Conservation (phyloP, 2,329 filamentous ascomycete genomes). For the Zymoseptoria tritici region DNA sequence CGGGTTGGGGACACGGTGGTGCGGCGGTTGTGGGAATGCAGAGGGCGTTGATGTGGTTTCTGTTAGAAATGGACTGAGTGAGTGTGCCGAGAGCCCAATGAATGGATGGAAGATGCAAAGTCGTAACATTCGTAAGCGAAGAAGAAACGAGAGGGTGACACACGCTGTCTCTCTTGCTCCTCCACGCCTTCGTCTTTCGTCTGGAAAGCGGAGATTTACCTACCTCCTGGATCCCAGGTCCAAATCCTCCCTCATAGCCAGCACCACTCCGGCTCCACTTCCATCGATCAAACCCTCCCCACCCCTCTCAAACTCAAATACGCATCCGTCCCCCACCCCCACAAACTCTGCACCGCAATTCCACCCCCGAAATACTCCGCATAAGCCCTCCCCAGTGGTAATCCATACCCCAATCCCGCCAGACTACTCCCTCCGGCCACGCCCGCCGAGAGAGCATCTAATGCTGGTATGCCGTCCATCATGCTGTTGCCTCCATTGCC, state of each 20-base stretch:
- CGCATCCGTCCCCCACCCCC: constrained; percentile 78
- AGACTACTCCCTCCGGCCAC: constrained; percentile 68
- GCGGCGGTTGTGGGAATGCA: not conserved
- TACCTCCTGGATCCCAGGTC: too few species aligned
- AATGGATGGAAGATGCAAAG: too few species aligned
- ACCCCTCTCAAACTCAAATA: constrained; percentile 57
- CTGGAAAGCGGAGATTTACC: too few species aligned
- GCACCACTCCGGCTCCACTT: too few species aligned
- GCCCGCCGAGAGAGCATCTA: constrained; percentile 67
- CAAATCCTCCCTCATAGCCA: too few species aligned
- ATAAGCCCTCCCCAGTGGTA: constrained; percentile 85
- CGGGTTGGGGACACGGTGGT: not conserved
- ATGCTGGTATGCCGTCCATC: constrained; percentile 50
- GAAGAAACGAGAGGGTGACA: too few species aligned
- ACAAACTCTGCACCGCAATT: constrained; percentile 88
- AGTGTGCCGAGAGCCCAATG: too few species aligned
- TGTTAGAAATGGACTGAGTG: not conserved
- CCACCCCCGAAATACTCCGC: constrained; percentile 97
- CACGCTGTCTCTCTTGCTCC: too few species aligned
- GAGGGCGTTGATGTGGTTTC: not conserved
- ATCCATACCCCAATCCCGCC: constrained; percentile 84
- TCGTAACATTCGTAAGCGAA: too few species aligned
- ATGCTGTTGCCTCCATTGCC: constrained; percentile 30
- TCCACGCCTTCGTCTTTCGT: too few species aligned
- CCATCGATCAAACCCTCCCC: constrained; percentile 36